Conservation (phyloP, 2,329 filamentous ascomycete species). For the Diaporthe vaccinii region DNA sequence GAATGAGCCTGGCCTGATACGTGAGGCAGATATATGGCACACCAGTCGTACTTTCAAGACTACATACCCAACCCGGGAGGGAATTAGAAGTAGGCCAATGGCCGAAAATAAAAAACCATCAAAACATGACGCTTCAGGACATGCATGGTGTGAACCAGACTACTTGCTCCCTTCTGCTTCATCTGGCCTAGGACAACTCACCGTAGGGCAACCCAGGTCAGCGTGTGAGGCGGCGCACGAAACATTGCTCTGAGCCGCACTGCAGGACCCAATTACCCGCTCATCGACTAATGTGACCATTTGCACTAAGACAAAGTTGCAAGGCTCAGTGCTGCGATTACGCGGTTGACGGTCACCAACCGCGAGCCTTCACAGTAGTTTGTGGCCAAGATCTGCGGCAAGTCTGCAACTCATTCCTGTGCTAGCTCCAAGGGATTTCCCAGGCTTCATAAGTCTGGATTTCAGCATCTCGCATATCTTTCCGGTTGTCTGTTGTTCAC, state of each 20-base stretch:
- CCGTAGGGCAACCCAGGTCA: not conserved
- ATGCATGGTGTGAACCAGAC: not conserved
- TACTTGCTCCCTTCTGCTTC: not conserved
- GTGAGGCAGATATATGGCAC: not conserved
- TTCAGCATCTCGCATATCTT: not conserved
- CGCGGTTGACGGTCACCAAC: not conserved
- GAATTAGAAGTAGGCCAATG: not conserved
- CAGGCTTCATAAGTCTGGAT: not conserved
- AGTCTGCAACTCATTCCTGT: not conserved
- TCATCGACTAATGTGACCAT: too few species aligned
- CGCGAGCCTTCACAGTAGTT: too few species aligned
- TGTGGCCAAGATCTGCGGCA: not conserved
- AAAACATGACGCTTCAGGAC: not conserved
- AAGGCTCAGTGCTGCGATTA: not conserved
- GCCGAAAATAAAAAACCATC: not conserved
- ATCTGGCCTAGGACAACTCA: too few species aligned
- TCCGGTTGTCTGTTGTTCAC: too few species aligned
- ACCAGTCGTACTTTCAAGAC: not conserved
- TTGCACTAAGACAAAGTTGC: not conserved
- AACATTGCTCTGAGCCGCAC: not conserved
- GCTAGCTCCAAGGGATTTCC: too few species aligned
- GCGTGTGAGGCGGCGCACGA: not conserved
- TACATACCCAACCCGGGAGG: not conserved
- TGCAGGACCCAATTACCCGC: not conserved
- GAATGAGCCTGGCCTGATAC: conserved; percentile 4